phyloP scores from a whole-genome alignment of 306 rosid genomes.

The Cicer yamashitae region DNA sequence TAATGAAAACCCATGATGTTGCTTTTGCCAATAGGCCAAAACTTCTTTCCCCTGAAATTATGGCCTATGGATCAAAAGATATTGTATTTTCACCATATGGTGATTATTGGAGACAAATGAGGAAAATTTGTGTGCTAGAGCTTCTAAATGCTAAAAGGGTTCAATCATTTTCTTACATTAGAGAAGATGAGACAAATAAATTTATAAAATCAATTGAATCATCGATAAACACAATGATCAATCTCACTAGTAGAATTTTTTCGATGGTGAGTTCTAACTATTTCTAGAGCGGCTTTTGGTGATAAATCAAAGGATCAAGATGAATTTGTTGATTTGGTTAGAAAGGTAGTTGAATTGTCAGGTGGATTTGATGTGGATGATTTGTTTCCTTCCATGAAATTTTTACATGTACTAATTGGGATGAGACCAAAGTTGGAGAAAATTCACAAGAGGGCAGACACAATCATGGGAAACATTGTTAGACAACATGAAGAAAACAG shows the following conservation, averaged over 20 bases:
- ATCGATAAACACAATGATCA: background rate
- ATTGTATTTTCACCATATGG: conserved; percentile 30
- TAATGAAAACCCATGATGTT: conserved; percentile 36
- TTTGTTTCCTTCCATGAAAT: conserved; percentile 42
- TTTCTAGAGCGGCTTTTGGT: conserved; percentile 9
- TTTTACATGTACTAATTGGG: background rate
- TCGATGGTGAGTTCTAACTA: background rate
- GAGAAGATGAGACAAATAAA: background rate
- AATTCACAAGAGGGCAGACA: conserved; percentile 17
- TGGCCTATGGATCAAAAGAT: conserved; percentile 1
- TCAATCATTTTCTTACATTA: conserved; percentile 17
- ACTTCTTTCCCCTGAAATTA: background rate
- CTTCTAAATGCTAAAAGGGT: conserved; percentile 21
- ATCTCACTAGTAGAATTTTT: conserved; percentile 25
- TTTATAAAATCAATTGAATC: conserved; percentile 1
- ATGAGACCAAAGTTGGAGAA: background rate
- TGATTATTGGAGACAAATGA: conserved; percentile 19
- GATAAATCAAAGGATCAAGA: background rate
- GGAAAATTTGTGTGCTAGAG: conserved; percentile 10
- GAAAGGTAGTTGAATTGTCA: background rate
- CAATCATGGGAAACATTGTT: background rate
- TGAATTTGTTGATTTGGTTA: background rate
- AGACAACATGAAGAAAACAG: conserved; percentile 16
- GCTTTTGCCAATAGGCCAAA: conserved; percentile 33
- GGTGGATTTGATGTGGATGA: conserved; percentile 32